Evolutionary conservation across 805 yeast genomes (phyloP), one percentile per base, ranked within the genome.

Genomic region (Kregervanrija pseudodelftensis): DNA sequence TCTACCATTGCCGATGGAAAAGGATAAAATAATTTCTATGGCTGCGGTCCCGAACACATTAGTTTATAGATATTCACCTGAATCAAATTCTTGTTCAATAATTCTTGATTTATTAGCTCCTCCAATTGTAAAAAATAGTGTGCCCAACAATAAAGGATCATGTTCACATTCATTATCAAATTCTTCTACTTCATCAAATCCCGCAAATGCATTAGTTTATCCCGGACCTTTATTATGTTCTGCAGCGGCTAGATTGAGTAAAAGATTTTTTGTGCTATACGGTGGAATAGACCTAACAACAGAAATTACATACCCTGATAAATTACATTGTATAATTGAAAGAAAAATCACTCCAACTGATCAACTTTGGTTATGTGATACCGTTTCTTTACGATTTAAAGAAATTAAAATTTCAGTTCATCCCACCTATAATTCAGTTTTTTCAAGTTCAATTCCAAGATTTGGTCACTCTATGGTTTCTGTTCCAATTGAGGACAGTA

Each of bases 261-360:
- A 70, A n/a, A 62, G 77, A 33, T 80, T 80, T 53, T 68, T 79
- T 12, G 70, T 82, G 50, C 72, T 74, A 47, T 82, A 76, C 55
- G 95, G 91, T n/a, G 95, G 93, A 0, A 76, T 82, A 56, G 75
- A 74, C 54, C 55, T 69, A 5, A 49, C 55, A 8, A 69, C 70
- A 15, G 58, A 61, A 8, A 63, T 66, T 13, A 41, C 44, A 7
- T 42, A 41, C 16, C 49, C 53, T 2, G 70, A 37, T 36, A 44
- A 45, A 5, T 71, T 72, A 50, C 65, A 68, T 17, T 64, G 80
- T 3, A 61, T 60, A 5, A 52, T 82, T 45, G 49, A 43, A 11
- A 57, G 53, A 36, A 49, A 35, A 14, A 41, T 63, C 5, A 36
- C 40, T 1, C 46, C 52, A 5, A 81, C 78, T 56, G 70, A 71